Conservation (phyloP, 2,329 filamentous ascomycete species). For the Colletotrichum graminicola region DNA sequence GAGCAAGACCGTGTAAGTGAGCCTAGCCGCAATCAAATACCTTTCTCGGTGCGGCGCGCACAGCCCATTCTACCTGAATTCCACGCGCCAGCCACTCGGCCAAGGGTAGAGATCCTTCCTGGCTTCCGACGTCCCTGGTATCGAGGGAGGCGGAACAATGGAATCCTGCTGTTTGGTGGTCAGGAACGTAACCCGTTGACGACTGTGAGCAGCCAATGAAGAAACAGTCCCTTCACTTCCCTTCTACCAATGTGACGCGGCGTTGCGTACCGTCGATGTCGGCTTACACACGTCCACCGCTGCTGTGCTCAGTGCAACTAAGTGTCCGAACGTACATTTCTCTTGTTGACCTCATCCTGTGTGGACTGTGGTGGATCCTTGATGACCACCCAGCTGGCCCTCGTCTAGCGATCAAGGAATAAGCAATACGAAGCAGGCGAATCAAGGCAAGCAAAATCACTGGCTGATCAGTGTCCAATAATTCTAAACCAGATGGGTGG, state of each 20-base stretch:
- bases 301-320: conserved; percentile 32
- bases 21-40: no score
- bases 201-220: not conserved
- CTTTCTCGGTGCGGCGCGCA: not conserved
- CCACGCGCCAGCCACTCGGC: not conserved
- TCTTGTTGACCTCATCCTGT: not conserved
- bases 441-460: conserved; percentile 32
- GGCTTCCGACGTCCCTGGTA: not conserved
- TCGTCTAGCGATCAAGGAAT: conserved; percentile 24
- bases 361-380: conserved; percentile 1
- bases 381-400: conserved; percentile 9
- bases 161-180: conserved; percentile 15
- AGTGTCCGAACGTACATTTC: conserved; percentile 6
- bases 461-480: conserved; percentile 27
- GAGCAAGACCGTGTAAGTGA: no score
- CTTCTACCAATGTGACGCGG: conserved; percentile 8
- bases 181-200: conserved; percentile 9
- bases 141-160: conserved; percentile 7
- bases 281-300: conserved; percentile 32
- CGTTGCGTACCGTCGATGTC: conserved; percentile 18
- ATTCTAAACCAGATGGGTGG: conserved; percentile 24
- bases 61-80: conserved; percentile 6
- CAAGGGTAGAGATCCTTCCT: not conserved
- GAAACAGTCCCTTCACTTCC: conserved; percentile 1
- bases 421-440: conserved; percentile 33